Percentiles rank a stretch among this genome's conserved stretches.
Evolutionary conservation across 2,329 filamentous ascomycete species (phyloP).

Genomic region (Fusarium solani-melongenae): DNA sequence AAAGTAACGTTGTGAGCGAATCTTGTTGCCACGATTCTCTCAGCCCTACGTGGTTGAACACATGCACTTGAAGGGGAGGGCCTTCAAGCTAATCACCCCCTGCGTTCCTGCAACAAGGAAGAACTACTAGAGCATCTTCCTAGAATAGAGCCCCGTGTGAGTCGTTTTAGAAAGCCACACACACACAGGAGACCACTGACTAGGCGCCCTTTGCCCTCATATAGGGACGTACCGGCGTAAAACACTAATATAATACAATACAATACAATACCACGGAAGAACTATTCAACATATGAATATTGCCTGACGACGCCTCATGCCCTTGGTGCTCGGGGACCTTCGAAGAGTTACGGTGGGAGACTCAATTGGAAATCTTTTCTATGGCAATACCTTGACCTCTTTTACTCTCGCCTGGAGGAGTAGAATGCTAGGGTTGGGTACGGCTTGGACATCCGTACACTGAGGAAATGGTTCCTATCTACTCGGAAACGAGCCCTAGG

Average conservation of each 20-base stretch:
- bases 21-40: not conserved
- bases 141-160: too few relatives aligned
- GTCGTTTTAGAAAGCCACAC: too few relatives aligned
- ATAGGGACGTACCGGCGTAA: too few relatives aligned
- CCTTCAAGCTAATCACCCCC: not conserved
- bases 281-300: not conserved
- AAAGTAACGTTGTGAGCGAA: not conserved
- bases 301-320: not conserved
- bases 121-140: too few relatives aligned
- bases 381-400: not conserved
- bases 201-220: too few relatives aligned
- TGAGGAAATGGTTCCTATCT: not conserved
- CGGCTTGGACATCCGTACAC: not conserved
- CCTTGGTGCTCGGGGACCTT: not conserved
- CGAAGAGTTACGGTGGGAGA: not conserved
- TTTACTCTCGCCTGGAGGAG: not conserved
- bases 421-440: too few relatives aligned
- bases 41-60: not conserved
- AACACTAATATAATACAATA: too few relatives aligned
- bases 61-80: not conserved
- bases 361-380: not conserved
- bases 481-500: not conserved
- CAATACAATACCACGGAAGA: not conserved
- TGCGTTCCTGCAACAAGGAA: too few relatives aligned
- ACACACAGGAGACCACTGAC: too few relatives aligned